Percentiles rank a stretch among this genome's conserved stretches.
Conservation (phyloP, 139 green algal species). For the Mesotaenium endlicherianum region DNA sequence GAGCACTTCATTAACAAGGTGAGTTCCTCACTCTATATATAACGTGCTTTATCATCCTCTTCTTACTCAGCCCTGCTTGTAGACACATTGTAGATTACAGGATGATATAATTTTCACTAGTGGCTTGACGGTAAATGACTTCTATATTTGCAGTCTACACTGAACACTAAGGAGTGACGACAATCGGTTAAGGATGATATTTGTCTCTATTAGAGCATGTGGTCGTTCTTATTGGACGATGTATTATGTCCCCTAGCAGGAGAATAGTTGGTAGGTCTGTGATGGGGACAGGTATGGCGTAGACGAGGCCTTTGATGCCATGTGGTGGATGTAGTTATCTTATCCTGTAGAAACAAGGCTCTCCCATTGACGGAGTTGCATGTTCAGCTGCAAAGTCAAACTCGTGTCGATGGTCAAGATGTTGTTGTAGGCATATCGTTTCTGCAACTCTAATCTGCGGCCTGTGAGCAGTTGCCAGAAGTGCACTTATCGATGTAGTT, state of each 20-base stretch:
- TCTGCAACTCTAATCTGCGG: neutral
- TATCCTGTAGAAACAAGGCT: no score
- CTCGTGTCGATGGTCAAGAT: no score
- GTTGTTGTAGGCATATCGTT: neutral
- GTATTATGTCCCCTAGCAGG: no score
- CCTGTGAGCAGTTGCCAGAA: neutral
- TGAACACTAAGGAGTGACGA: neutral
- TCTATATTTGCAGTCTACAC: neutral
- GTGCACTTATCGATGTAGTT: neutral
- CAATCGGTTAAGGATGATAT: no score
- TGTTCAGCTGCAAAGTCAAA: no score
- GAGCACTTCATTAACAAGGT: constrained; percentile 47
- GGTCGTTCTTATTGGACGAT: no score
- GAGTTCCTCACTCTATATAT: neutral
- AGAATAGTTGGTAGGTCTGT: no score
- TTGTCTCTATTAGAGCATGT: no score
- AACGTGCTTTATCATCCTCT: constrained; percentile 4
- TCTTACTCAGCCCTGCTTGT: neutral
- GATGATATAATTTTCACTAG: neutral
- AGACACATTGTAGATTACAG: neutral
- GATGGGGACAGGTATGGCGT: no score
- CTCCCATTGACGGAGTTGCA: no score
- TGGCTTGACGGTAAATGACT: neutral
- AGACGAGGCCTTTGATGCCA: no score
- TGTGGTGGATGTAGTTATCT: no score